Conservation (phyloP, 495 filamentous ascomycete species). For the Neurospora intermedia region DNA sequence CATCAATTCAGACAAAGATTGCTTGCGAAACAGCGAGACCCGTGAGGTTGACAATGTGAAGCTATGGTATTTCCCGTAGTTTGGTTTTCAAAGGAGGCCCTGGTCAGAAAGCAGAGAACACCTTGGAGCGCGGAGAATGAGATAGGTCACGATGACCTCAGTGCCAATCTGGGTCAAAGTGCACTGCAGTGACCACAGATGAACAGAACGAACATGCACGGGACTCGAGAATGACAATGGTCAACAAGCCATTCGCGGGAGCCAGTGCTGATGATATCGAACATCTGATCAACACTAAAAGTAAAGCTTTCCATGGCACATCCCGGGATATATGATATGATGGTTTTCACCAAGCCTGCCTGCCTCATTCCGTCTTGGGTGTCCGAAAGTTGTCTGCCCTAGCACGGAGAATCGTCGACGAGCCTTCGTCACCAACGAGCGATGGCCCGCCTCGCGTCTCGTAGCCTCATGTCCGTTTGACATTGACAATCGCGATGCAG, state of each 20-base stretch:
- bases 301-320: not conserved
- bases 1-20: not conserved
- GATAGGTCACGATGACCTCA: not conserved
- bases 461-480: not conserved
- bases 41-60: not conserved
- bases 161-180: not conserved
- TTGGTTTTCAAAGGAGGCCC: not conserved
- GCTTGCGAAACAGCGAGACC: not conserved
- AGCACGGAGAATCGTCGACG: not conserved
- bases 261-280: too few species aligned
- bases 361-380: not conserved
- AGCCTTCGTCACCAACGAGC: not conserved
- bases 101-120: not conserved
- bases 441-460: not conserved
- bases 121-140: not conserved
- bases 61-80: not conserved
- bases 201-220: not conserved
- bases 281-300: not conserved
- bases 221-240: not conserved
- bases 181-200: not conserved
- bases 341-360: not conserved
- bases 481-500: not conserved
- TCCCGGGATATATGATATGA: not conserved
- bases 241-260: not conserved
- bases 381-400: not conserved